A percentile compares a stretch with the other conserved stretches of the same genome.
These are phyloP conservation scores for Naganishia vishniacii DNA, from an alignment of 768 basidiomycete genomes.

Conservation along the genomic window DNA sequence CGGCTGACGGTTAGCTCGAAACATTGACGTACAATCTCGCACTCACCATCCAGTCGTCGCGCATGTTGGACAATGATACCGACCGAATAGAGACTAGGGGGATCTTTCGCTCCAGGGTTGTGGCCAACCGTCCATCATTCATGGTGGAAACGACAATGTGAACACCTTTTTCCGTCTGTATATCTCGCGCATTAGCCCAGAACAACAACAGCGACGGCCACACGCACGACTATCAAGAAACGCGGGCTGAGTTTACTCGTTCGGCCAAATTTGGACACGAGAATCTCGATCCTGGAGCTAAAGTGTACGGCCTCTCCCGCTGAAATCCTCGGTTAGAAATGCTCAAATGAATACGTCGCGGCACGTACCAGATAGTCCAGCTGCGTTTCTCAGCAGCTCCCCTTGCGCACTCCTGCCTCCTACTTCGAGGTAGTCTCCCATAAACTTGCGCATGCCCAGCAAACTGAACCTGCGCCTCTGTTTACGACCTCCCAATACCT, in stretches of 20 bases:
- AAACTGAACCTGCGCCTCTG: constrained; percentile 89
- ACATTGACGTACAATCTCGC: neutral
- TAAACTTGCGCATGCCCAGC: constrained; percentile 85
- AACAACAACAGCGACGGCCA: no score
- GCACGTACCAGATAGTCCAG: constrained; percentile 67
- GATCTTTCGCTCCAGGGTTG: constrained; percentile 75
- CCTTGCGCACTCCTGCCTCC: constrained; percentile 71
- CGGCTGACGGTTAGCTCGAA: neutral
- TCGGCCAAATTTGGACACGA: constrained; percentile 76
- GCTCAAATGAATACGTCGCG: no score
- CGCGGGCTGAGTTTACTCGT: constrained; percentile 90
- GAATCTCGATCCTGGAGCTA: constrained; percentile 70
- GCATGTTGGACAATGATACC: constrained; percentile 76
- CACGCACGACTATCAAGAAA: constrained; percentile 76
- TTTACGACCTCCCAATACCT: constrained; percentile 82
- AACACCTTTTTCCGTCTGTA: constrained; percentile 75
- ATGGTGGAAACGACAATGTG: constrained; percentile 63
- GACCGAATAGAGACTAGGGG: constrained; percentile 79
- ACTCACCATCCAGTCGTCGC: constrained; percentile 91
- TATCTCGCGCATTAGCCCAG: no score
- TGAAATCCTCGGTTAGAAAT: no score
- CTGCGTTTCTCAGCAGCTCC: constrained; percentile 64
- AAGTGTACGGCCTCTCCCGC: constrained; percentile 81
- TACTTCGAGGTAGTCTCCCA: constrained; percentile 91
- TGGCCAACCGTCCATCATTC: constrained; percentile 61